Evolutionary conservation across 805 yeast genomes (phyloP), one percentile per base, ranked within the genome.

Genomic region (Candida dendrica): DNA sequence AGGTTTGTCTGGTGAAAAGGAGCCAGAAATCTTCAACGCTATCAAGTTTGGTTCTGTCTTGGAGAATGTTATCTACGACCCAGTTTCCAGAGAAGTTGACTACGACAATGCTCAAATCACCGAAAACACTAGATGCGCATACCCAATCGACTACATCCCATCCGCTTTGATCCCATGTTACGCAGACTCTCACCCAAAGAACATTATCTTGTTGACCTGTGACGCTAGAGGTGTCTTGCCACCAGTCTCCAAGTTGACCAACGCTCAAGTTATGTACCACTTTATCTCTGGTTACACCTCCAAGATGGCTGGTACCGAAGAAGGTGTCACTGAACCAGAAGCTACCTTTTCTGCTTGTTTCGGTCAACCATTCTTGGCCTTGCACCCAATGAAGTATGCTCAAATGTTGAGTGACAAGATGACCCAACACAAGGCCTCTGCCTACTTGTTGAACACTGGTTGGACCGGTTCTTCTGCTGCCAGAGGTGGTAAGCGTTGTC

Each of bases 251-350:
- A 87, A 83, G 69, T 78, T 91, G 64, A 77, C 95, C 34, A 88
- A 88, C 61, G 86, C 91, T 56, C 98, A 91, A 72, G 98, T 91
- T 51, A 91, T 93, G 98, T 91, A 93, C 77, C 98, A 91, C 72
- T 91, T 91, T 72, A 91, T 91, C 56, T 84, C 95, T 50, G 98
- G 98, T 59, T 91, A 91, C 78, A 91, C 98, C 48, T 91, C 98
- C 43, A 91, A 93, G 79, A 91, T 91, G 95, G 96, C 98, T 48
- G 98, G 98, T 66, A 91, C 98, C 41, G 98, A 91, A 71, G 95
- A 87, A 66, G 98, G 98, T 68, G 87, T 91, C 52, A 90, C 97
- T 48, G 97, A 91, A 72, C 98, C 98, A 48, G 89, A 86, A 68
- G 96, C 97, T 43, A 88, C 96, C 16, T 91, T 91, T 79, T 86